Percentiles rank a stretch among this genome's conserved stretches.
These are phyloP conservation scores for Sporothrix phasma DNA, from an alignment of 2,329 filamentous ascomycete genomes.

Conservation along the genomic window DNA sequence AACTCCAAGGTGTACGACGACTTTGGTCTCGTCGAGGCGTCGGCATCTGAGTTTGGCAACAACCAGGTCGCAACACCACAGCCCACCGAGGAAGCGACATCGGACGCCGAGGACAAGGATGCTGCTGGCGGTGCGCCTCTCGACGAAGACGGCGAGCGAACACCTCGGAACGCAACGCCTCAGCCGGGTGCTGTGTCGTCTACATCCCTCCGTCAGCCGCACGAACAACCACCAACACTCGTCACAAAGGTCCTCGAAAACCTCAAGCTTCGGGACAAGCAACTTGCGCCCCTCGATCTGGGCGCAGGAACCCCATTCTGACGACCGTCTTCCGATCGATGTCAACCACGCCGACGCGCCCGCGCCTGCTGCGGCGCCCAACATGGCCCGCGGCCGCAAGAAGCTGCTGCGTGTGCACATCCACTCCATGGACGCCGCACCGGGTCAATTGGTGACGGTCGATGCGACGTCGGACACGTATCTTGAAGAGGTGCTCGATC, in stretches of 20 bases:
- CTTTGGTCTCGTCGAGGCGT: conserved; percentile 68
- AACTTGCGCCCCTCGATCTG: conserved; percentile 20
- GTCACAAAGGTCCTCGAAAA: neutral
- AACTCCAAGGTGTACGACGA: conserved; percentile 73
- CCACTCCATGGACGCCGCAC: conserved; percentile 55
- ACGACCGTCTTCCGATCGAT: conserved; percentile 50
- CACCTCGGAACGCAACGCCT: conserved; percentile 41
- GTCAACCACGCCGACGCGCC: conserved; percentile 49
- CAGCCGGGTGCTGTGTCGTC: conserved; percentile 19
- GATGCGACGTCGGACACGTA: conserved; percentile 76
- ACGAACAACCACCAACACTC: neutral
- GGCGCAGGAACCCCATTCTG: conserved; percentile 48
- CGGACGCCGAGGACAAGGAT: neutral
- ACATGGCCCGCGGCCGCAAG: conserved; percentile 50
- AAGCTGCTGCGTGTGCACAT: conserved; percentile 66
- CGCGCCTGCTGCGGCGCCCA: conserved; percentile 34
- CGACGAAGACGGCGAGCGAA: conserved; percentile 20
- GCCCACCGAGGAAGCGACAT: conserved; percentile 43
- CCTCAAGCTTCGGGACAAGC: neutral
- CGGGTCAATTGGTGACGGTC: conserved; percentile 63
- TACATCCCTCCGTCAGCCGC: neutral
- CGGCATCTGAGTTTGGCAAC: conserved; percentile 54
- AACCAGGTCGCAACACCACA: conserved; percentile 61
- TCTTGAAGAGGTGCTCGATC: conserved; percentile 69
- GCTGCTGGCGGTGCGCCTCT: neutral